These are phyloP conservation scores for Penicillium argentinense DNA, from an alignment of 495 filamentous ascomycete genomes.

Conservation along the genomic window DNA sequence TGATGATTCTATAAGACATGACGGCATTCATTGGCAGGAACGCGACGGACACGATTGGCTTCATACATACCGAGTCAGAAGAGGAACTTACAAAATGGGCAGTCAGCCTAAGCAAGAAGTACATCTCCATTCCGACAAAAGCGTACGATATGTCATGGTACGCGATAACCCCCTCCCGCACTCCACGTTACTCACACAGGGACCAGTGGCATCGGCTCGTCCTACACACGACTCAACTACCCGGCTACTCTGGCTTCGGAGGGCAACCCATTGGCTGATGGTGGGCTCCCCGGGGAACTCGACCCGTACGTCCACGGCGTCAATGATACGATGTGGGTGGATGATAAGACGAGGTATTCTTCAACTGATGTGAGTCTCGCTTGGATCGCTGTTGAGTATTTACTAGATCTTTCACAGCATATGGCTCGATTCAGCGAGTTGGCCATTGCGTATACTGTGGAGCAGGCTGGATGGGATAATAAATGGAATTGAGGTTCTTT, in stretches of 20 bases:
- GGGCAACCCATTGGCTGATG: constrained; percentile 9
- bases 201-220: too few relatives aligned
- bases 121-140: constrained; percentile 11
- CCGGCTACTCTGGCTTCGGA: constrained; percentile 15
- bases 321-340: constrained; percentile 10
- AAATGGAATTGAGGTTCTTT: constrained; percentile 7
- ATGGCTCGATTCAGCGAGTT: constrained; percentile 16
- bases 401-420: constrained; percentile 1
- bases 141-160: constrained; percentile 12
- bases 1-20: constrained; percentile 10
- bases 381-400: neutral
- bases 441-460: constrained; percentile 12
- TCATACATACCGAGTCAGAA: constrained; percentile 11
- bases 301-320: constrained; percentile 10
- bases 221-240: constrained; percentile 14
- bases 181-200: neutral
- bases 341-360: constrained; percentile 13
- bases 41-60: constrained; percentile 14
- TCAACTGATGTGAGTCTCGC: constrained; percentile 13
- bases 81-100: constrained; percentile 12
- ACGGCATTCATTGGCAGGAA: constrained; percentile 10
- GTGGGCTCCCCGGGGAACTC: constrained; percentile 8
- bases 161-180: neutral
- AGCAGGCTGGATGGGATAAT: constrained; percentile 15
- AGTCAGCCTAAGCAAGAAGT: constrained; percentile 7